Evolutionary conservation across 768 basidiomycete species (phyloP).

Genomic region (Lyophyllum semitale): DNA sequence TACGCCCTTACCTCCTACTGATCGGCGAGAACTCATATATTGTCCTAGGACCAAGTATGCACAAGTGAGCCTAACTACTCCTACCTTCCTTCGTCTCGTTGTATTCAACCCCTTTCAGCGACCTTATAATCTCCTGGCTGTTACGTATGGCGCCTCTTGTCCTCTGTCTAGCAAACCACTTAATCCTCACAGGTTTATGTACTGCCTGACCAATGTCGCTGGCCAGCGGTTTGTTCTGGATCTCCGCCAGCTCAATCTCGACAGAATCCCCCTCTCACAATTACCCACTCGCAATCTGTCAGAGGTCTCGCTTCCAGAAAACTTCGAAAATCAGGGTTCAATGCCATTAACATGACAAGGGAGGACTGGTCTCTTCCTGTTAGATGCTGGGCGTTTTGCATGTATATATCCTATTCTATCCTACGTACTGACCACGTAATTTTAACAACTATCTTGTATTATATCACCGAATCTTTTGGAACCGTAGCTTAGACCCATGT

Average conservation of each 20-base stretch:
- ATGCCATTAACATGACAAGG: too few relatives aligned
- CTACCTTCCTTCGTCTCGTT: not conserved
- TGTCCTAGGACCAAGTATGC: not conserved
- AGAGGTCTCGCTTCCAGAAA: not conserved
- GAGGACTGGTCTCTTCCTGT: too few relatives aligned
- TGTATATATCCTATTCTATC: too few relatives aligned
- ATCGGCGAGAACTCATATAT: not conserved
- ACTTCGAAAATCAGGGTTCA: not conserved
- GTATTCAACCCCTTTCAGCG: not conserved
- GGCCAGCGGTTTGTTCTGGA: conserved; percentile 23
- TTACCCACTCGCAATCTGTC: not conserved
- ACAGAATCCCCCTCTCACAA: not conserved
- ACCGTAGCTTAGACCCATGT: too few relatives aligned
- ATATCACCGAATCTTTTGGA: too few relatives aligned
- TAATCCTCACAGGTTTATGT: conserved; percentile 11
- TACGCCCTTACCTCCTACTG: not conserved
- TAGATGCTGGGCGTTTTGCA: too few relatives aligned
- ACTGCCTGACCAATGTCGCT: conserved; percentile 7
- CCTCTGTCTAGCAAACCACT: not conserved
- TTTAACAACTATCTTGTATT: too few relatives aligned
- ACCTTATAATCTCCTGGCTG: not conserved
- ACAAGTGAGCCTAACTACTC: not conserved
- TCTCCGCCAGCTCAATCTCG: conserved; percentile 14
- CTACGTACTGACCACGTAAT: too few relatives aligned
- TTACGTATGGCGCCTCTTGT: conserved; percentile 11